Evolutionary conservation across 768 basidiomycete genomes (phyloP).

Genomic region (Amanita jacksonii): DNA sequence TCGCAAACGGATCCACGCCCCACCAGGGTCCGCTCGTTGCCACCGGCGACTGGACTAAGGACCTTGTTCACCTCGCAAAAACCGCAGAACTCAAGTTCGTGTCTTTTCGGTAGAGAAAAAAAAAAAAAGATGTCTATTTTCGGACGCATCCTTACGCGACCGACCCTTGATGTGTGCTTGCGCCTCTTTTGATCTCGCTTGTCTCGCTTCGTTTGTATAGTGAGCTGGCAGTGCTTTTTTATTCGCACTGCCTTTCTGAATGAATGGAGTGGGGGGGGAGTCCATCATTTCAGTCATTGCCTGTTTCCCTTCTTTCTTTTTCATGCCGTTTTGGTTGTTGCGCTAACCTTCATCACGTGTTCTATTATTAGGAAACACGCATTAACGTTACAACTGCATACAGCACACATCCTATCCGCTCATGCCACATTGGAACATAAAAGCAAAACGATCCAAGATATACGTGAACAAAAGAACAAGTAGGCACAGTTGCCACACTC

Average conservation of each 20-base stretch:
- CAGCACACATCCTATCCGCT: conserved; percentile 78
- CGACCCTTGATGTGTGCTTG: too few relatives aligned
- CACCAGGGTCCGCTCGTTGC: conserved; percentile 49
- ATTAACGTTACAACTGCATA: conserved; percentile 74
- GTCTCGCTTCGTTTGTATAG: neutral
- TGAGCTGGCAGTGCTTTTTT: too few relatives aligned
- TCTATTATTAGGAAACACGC: conserved; percentile 64
- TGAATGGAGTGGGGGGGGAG: neutral
- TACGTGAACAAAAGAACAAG: conserved; percentile 82
- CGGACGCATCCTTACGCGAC: neutral
- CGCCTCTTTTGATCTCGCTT: neutral
- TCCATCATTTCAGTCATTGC: neutral
- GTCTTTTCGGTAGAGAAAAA: too few relatives aligned
- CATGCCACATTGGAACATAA: conserved; percentile 75
- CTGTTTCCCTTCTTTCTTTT: neutral
- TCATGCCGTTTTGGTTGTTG: neutral
- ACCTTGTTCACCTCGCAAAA: conserved; percentile 78
- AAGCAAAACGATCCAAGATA: conserved; percentile 67
- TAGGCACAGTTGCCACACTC: conserved; percentile 21
- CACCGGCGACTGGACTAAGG: conserved; percentile 81
- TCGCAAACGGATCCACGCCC: conserved; percentile 9
- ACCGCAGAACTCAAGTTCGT: conserved; percentile 81
- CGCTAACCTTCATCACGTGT: too few relatives aligned
- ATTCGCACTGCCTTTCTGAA: too few relatives aligned
- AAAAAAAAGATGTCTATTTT: too few relatives aligned